Percentiles rank a stretch among this genome's conserved stretches.
These are phyloP conservation scores for Fusarium sp. DNA, from an alignment of 2,329 filamentous ascomycete genomes.

Conservation along the genomic window DNA sequence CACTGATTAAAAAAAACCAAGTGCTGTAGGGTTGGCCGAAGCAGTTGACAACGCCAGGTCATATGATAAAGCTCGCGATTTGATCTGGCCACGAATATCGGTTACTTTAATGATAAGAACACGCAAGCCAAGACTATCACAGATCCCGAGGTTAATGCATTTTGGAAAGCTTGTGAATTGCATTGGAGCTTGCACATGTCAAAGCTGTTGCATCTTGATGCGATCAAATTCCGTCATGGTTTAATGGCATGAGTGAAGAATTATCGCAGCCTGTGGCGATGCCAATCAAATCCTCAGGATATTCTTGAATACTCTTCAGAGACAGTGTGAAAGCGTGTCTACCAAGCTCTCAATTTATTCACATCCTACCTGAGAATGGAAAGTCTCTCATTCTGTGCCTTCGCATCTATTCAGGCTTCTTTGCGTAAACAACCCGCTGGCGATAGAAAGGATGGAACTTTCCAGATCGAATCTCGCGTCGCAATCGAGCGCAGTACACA, in stretches of 20 bases:
- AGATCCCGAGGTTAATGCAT: background rate
- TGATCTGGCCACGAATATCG: background rate
- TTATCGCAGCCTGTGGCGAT: too few species aligned
- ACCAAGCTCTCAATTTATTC: too few species aligned
- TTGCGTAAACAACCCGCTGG: conserved; percentile 41
- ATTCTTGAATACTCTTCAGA: too few species aligned
- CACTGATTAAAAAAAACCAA: background rate
- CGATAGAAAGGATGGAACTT: conserved; percentile 45
- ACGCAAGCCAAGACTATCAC: background rate
- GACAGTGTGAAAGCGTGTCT: too few species aligned
- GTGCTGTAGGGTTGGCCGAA: background rate
- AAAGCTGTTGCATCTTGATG: accelerated
- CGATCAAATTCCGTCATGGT: background rate
- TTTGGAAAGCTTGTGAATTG: background rate
- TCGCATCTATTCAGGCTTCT: conserved; percentile 22
- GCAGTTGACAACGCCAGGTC: background rate
- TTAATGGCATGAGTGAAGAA: too few species aligned
- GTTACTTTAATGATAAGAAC: background rate
- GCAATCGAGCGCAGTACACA: conserved; percentile 48
- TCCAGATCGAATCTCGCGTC: conserved; percentile 44
- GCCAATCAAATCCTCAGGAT: too few species aligned
- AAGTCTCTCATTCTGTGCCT: too few species aligned
- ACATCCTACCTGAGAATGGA: accelerated
- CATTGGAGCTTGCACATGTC: too few species aligned
- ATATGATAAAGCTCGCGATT: background rate